Base-by-base conservation (phyloP, 306 rosid species). In the Dryas octopetala region DNA sequence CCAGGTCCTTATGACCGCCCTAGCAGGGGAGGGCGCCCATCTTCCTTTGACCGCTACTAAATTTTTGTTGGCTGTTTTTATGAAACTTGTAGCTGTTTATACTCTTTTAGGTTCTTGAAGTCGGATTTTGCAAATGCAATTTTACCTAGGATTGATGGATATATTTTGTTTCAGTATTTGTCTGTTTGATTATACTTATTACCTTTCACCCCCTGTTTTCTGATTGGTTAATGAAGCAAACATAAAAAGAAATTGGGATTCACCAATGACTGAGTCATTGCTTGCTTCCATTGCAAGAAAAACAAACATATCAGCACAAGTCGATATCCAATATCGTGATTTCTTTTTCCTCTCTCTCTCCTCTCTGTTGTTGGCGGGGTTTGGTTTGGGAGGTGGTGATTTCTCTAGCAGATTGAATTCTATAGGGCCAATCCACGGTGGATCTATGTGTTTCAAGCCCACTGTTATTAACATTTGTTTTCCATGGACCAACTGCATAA, bases 1-100 rank as follows among this genome's bases (percentile, higher is more conserved):
- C 66, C 96, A 15, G 93, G 90, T 62, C 97, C 99, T 40, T 95
- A 95, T 53, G 92, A 95, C 44, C 97, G 96, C 71, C 89, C 96
- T 0, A 79, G 64, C 85, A 75, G 96, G 85, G 87, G 78, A 26
- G 87, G 88, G 28, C 93, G 89, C 3, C 89, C 90, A 4, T 82
- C 96, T 57, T 89, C 93, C 12, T 90, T 87, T 43, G 97, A 92
- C 46, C 97, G 96, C 68, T 90, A 90, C 79, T 95, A 81, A 84
- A 67, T 73, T 55, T 51, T 57, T 17, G 54, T 45, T 15, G 5
- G 51, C 17, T 57, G 9, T 32, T 74, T 57, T 73, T 11, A 28
- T n/a, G 46, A 23, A 58, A 74, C 68, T 75, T 54, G 68, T 73
- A 74, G 78, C 55, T 64, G 78, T 58, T 48, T 60, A 58, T 57